Evolutionary conservation across 2,329 filamentous ascomycete species (phyloP).

Genomic region (Botrytis fabae): DNA sequence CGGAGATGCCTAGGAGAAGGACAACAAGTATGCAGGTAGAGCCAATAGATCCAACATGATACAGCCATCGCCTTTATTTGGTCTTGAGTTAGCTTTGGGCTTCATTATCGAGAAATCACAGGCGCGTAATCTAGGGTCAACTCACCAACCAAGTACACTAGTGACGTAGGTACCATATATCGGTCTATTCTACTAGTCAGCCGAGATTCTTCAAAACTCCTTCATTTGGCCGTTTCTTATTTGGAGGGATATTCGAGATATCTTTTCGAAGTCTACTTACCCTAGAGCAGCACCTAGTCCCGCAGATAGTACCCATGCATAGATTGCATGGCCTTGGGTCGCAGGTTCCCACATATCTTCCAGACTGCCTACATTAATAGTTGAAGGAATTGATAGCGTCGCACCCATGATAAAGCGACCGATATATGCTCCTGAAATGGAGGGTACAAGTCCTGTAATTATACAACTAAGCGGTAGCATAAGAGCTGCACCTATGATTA

Average conservation of each 20-base stretch:
- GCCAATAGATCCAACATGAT: conserved; percentile 44
- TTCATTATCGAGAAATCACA: background rate
- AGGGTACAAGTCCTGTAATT: conserved; percentile 44
- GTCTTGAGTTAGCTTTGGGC: background rate
- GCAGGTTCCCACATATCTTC: conserved; percentile 52
- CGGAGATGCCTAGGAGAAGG: conserved; percentile 44
- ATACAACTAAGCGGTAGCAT: conserved; percentile 42
- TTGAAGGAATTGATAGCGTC: conserved; percentile 49
- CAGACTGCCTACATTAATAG: conserved; percentile 50
- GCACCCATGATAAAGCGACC: conserved; percentile 48
- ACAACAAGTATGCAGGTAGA: conserved; percentile 42
- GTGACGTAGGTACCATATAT: conserved; percentile 47
- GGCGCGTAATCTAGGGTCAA: background rate
- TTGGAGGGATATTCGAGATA: no score
- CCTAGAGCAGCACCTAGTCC: conserved; percentile 45
- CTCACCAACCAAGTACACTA: conserved; percentile 43
- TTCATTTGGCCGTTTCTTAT: background rate
- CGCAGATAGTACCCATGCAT: conserved; percentile 47
- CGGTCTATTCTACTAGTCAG: conserved; percentile 42
- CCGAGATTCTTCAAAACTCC: background rate
- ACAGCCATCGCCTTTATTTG: conserved; percentile 47
- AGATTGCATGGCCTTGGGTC: conserved; percentile 49
- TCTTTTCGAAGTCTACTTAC: background rate
- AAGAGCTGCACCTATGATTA: conserved; percentile 42
- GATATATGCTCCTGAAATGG: conserved; percentile 43